Evolutionary conservation across 1,284 basidiomycete species (phyloP), one percentile per base, ranked within the genome.

Genomic region (Ganoderma multipileum): DNA sequence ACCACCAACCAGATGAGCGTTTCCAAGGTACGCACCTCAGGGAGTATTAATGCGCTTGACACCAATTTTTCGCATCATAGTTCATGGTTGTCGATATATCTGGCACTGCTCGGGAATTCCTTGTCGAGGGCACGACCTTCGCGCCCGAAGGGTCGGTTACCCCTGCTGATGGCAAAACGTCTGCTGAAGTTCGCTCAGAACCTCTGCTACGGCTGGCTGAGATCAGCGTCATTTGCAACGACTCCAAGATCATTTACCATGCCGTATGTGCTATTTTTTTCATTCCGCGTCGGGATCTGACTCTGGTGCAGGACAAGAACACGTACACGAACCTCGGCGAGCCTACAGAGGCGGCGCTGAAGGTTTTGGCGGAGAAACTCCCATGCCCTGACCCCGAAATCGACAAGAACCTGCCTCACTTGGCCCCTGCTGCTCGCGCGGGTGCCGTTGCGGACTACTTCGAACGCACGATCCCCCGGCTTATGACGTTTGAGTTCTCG

Each of bases 1-100:
- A 98, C 96, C 5, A 98, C 95, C 18, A 98, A 96, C 81, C 95
- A 98, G 79, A 98, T 98, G 96, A 94, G 94, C 74, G 94, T 98
- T 23, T 91, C 95, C 39, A 90, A 88, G 81, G 94, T 94, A 77
- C 66, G 86, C 83, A 16, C 2, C n/a, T 61, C 50, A 4, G 4
- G 38, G 9, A 44, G 20, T 30, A 14, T 38, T 39, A 44, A 5
- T 52, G 55, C 72, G 66, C 69, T 64, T 70, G 28, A 36, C 63
- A 11, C 26, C 36, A 42, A 67, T 68, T 28, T 11, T 61, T 41
- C 16, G 2, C 54, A 18, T 54, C 65, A 23, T 69, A 95, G 92
- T 96, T 97, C 83, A 80, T 92, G 42, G 87, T 95, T 26, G 83
- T 95, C 64, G 89, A 92, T 70, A 83, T 83, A 30, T 83, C 83